These are phyloP conservation scores for Acacia melanoxylon DNA, from an alignment of 306 rosid genomes.

Conservation along the genomic window DNA sequence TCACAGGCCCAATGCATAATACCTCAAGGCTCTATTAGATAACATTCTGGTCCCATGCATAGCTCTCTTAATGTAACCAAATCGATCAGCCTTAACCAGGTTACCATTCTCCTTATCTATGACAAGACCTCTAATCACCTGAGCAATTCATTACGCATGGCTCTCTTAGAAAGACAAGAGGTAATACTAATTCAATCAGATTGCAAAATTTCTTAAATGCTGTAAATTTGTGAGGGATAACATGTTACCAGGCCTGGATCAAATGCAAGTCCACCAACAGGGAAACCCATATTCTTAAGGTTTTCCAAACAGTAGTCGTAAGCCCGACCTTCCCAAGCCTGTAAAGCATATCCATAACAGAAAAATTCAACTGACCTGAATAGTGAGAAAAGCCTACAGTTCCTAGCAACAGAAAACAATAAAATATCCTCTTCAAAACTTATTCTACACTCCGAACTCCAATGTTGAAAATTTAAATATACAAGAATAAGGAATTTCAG, in stretches of 20 bases:
- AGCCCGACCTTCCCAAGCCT: slow-evolving; percentile 99
- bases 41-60: slow-evolving; percentile 96
- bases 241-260: slow-evolving; percentile 86
- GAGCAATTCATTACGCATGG: slow-evolving; percentile 33
- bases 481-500: slow-evolving; percentile 16
- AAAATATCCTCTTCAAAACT: slow-evolving; percentile 5
- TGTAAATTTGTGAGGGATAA: slow-evolving; percentile 32
- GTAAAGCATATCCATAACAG: slow-evolving; percentile 30
- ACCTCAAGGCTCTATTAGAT: slow-evolving; percentile 89
- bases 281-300: slow-evolving; percentile 84
- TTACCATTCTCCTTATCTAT: slow-evolving; percentile 96
- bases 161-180: slow-evolving; percentile 25
- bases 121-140: slow-evolving; percentile 99
- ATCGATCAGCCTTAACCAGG: slow-evolving; percentile 95
- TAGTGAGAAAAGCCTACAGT: slow-evolving; percentile 21
- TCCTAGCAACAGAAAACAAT: slow-evolving; percentile 24
- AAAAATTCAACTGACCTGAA: slow-evolving; percentile 19
- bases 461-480: slow-evolving; percentile 6
- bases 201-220: slow-evolving; percentile 32
- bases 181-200: slow-evolving; percentile 4
- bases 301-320: slow-evolving; percentile 97
- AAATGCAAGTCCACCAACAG: slow-evolving; percentile 87
- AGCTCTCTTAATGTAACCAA: slow-evolving; percentile 92
- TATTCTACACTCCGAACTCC: slow-evolving; percentile 17
- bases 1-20: slow-evolving; percentile 43